These are phyloP conservation scores for Volvox reticuliferus DNA, from an alignment of 139 green algal genomes.

Conservation along the genomic window DNA sequence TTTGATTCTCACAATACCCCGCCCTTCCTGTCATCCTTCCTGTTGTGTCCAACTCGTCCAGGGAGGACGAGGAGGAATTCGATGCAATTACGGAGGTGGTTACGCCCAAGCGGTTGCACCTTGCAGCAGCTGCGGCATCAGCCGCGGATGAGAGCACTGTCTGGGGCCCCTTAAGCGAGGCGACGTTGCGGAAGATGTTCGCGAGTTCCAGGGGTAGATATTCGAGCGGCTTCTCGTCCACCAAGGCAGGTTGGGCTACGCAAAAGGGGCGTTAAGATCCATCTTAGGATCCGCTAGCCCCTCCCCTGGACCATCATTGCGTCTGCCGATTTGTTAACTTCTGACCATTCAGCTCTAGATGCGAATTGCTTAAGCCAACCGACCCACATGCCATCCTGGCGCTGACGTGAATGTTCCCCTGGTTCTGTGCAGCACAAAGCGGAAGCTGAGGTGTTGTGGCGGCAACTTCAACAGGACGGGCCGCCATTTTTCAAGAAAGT, in stretches of 20 bases:
- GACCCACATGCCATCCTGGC: too few relatives aligned
- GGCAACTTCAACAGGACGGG: constrained; percentile 1
- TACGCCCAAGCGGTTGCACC: constrained; percentile 7
- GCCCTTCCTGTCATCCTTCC: too few relatives aligned
- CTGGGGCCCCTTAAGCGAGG: background rate
- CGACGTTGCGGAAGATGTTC: too few relatives aligned
- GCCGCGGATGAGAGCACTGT: background rate
- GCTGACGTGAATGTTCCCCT: too few relatives aligned
- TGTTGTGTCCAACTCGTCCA: background rate
- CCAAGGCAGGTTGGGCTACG: background rate
- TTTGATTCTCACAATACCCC: too few relatives aligned
- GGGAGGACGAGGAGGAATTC: constrained; percentile 43
- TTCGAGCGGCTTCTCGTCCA: background rate
- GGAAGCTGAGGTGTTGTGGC: constrained; percentile 1
- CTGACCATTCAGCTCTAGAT: too few relatives aligned
- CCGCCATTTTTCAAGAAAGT: constrained; percentile 31
- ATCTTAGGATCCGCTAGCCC: too few relatives aligned
- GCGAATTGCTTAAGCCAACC: too few relatives aligned
- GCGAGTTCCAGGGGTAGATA: background rate
- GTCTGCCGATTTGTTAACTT: too few relatives aligned
- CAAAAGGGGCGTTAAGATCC: too few relatives aligned
- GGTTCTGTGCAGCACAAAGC: constrained; percentile 16
- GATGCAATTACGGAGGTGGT: constrained; percentile 25
- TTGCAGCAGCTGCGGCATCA: background rate
- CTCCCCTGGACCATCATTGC: too few relatives aligned